A percentile compares a stretch with the other conserved stretches of the same genome.
These are phyloP conservation scores for Tolypocladium nubicola DNA, from an alignment of 2,329 filamentous ascomycete species.

Conservation along the genomic window DNA sequence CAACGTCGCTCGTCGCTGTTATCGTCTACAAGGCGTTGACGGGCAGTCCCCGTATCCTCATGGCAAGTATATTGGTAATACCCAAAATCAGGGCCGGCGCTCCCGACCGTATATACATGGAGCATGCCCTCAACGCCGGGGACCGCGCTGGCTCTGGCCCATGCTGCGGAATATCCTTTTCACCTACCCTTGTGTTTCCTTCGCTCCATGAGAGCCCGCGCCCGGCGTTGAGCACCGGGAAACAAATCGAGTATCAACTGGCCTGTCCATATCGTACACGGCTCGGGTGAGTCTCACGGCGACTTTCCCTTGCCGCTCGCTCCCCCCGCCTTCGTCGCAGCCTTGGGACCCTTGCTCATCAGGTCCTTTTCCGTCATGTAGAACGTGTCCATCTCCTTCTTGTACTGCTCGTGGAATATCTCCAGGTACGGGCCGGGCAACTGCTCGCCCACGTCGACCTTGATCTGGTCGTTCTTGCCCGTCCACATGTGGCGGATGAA, in stretches of 20 bases:
- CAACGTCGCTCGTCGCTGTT: too few relatives aligned
- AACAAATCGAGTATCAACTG: not conserved
- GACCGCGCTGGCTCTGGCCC: not conserved
- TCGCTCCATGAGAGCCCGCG: not conserved
- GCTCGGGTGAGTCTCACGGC: not conserved
- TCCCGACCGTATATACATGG: not conserved
- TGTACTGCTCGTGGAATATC: constrained; percentile 24
- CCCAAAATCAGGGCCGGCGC: not conserved
- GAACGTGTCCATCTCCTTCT: constrained; percentile 20
- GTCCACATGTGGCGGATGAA: constrained; percentile 35
- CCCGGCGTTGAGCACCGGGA: not conserved
- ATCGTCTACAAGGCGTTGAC: too few relatives aligned
- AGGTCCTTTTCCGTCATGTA: constrained; percentile 25
- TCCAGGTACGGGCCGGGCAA: constrained; percentile 24
- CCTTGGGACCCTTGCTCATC: constrained; percentile 13
- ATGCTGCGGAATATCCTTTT: not conserved
- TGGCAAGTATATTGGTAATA: not conserved
- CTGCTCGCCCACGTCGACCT: constrained; percentile 25
- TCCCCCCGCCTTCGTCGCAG: not conserved
- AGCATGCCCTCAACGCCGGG: not conserved
- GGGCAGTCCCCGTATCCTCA: not conserved
- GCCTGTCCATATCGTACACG: not conserved
- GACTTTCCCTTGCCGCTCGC: not conserved
- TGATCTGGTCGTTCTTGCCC: constrained; percentile 27
- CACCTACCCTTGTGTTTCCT: too few relatives aligned